Evolutionary conservation across 2,329 filamentous ascomycete genomes (phyloP).

Genomic region (Epichloe elymi): DNA sequence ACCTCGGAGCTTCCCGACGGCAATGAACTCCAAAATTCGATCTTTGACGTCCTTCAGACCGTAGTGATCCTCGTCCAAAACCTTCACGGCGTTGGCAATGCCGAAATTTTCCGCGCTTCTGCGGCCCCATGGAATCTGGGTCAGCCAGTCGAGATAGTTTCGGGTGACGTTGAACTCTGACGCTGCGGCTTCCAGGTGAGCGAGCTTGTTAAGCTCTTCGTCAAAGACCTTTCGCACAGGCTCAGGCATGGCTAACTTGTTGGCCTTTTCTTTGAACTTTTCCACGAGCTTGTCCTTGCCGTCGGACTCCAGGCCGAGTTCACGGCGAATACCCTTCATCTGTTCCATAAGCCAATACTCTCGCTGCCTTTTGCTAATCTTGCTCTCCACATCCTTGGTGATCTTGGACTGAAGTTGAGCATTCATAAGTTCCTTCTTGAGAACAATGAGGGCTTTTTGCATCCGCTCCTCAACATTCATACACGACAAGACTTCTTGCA

Average conservation of each 20-base stretch:
- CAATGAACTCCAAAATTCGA: constrained; percentile 94
- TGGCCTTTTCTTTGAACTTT: constrained; percentile 91
- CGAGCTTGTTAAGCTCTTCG: constrained; percentile 93
- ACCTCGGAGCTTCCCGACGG: constrained; percentile 89
- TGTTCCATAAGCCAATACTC: constrained; percentile 99
- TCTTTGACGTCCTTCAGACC: constrained; percentile 97
- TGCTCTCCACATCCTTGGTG: constrained; percentile 91
- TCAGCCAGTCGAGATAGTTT: constrained; percentile 98
- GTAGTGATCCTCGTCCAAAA: constrained; percentile 93
- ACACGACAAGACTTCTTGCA: constrained; percentile 81
- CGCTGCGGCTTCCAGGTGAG: constrained; percentile 85
- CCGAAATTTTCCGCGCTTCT: constrained; percentile 93
- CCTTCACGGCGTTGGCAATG: constrained; percentile 78
- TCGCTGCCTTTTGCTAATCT: constrained; percentile 92
- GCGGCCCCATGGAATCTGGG: constrained; percentile 94
- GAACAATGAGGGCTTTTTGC: constrained; percentile 76
- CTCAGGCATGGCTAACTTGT: constrained; percentile 91
- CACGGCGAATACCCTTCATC: constrained; percentile 95
- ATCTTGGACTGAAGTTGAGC: constrained; percentile 95
- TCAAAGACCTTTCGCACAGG: constrained; percentile 96
- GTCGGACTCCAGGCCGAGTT: constrained; percentile 92
- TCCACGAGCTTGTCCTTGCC: constrained; percentile 97
- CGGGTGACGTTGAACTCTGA: constrained; percentile 98
- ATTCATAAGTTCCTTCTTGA: constrained; percentile 98
- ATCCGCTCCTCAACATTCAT: constrained; percentile 87